phyloP scores from a whole-genome alignment of 805 yeast species.

The Lipomyces spencermartinsiae region DNA sequence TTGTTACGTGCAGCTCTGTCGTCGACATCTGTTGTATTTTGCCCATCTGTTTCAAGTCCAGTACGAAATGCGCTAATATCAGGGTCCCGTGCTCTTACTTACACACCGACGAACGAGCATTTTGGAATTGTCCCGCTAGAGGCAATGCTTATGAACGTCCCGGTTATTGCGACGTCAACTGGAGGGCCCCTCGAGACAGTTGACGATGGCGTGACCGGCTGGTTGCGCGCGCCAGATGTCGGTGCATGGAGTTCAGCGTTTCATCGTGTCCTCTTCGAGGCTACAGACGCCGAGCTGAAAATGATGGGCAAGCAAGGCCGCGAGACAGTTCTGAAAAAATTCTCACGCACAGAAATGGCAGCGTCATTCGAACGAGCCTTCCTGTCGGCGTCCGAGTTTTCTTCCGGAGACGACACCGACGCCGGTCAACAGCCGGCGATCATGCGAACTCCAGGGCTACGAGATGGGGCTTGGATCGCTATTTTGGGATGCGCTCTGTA shows the following conservation, averaged over 20 bases:
- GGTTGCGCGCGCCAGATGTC: slow-evolving; percentile 47
- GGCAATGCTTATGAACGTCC: slow-evolving; percentile 83
- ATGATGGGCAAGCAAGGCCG: slow-evolving; percentile 46
- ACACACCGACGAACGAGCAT: slow-evolving; percentile 92
- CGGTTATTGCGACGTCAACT: slow-evolving; percentile 82
- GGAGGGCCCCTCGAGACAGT: slow-evolving; percentile 95
- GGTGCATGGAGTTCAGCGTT: slow-evolving; percentile 49
- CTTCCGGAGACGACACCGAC: background rate
- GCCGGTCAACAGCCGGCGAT: slow-evolving; percentile 17
- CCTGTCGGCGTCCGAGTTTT: background rate
- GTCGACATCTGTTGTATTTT: slow-evolving; percentile 61
- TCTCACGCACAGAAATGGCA: slow-evolving; percentile 42
- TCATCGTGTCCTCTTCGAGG: slow-evolving; percentile 40
- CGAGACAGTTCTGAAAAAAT: slow-evolving; percentile 43
- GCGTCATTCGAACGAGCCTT: slow-evolving; percentile 20
- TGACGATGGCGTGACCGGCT: slow-evolving; percentile 48
- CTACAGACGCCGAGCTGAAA: slow-evolving; percentile 36
- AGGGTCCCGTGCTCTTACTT: slow-evolving; percentile 66
- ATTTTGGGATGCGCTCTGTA: slow-evolving; percentile 29
- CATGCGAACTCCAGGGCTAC: slow-evolving; percentile 12
- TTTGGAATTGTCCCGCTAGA: slow-evolving; percentile 98
- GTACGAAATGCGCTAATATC: slow-evolving; percentile 68
- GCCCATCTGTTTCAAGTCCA: slow-evolving; percentile 77
- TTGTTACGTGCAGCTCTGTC: slow-evolving; percentile 37
- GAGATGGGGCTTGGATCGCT: slow-evolving; percentile 26